Evolutionary conservation across 768 basidiomycete species (phyloP).

Genomic region (Tulasnella sp.): DNA sequence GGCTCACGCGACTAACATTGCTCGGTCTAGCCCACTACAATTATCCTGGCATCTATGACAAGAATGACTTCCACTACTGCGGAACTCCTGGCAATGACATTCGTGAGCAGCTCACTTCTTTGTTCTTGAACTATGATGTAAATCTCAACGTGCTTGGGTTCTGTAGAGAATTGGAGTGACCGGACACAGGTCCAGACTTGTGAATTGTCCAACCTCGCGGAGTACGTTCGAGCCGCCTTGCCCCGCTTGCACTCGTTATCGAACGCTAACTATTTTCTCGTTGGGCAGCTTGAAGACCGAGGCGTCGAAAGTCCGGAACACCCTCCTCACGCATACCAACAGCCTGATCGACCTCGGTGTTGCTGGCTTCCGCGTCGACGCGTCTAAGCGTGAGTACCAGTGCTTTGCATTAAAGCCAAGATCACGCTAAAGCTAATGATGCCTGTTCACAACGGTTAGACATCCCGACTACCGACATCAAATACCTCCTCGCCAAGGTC

Average conservation of each 20-base stretch:
- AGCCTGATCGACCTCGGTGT: slow-evolving; percentile 54
- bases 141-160: background rate
- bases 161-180: slow-evolving; percentile 21
- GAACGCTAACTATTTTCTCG: background rate
- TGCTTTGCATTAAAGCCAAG: background rate
- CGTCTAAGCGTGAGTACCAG: slow-evolving; percentile 14
- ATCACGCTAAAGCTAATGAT: background rate
- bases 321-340: slow-evolving; percentile 50
- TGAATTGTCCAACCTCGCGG: slow-evolving; percentile 22
- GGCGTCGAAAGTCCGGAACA: slow-evolving; percentile 49
- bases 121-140: background rate
- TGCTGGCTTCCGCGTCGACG: slow-evolving; percentile 16
- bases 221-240: slow-evolving; percentile 9
- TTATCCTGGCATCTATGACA: slow-evolving; percentile 25
- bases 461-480: background rate
- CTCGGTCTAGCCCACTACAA: slow-evolving; percentile 19
- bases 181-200: slow-evolving; percentile 22
- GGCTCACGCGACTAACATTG: background rate
- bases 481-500: background rate
- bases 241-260: background rate
- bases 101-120: background rate
- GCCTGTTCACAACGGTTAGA: background rate
- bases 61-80: slow-evolving; percentile 24
- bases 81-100: background rate
- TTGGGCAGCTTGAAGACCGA: slow-evolving; percentile 48